Percentiles rank a stretch among this genome's conserved stretches.
These are phyloP conservation scores for Przewalskia tangutica DNA, from an alignment of 257 asterid genomes.

Conservation along the genomic window DNA sequence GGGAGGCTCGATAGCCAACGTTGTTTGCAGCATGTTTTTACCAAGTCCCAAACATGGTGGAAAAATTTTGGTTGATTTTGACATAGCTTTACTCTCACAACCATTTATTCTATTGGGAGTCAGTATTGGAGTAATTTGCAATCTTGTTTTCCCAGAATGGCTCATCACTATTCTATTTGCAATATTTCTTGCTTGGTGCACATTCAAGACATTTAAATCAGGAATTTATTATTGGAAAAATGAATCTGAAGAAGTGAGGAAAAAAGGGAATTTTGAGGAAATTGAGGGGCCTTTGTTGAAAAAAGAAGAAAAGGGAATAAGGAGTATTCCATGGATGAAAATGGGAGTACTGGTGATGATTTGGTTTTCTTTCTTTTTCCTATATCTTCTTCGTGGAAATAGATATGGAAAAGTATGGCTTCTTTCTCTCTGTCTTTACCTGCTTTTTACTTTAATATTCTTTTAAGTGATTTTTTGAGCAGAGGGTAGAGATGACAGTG, in stretches of 20 bases:
- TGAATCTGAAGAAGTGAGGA: constrained; percentile 36
- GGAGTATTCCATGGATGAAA: constrained; percentile 45
- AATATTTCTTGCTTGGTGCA: constrained; percentile 53
- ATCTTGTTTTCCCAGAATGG: constrained; percentile 71
- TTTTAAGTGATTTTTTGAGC: too few species aligned
- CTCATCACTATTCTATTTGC: constrained; percentile 48
- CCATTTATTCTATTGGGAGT: constrained; percentile 82
- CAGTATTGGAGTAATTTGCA: constrained; percentile 63
- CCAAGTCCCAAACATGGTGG: constrained; percentile 11
- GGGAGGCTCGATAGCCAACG: constrained; percentile 69
- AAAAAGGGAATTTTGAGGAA: constrained; percentile 3
- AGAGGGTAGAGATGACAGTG: too few species aligned
- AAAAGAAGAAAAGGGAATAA: not conserved
- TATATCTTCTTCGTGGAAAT: constrained; percentile 82
- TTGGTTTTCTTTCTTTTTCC: constrained; percentile 57
- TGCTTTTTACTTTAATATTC: too few species aligned
- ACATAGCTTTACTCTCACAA: constrained; percentile 66
- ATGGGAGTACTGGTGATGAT: constrained; percentile 43
- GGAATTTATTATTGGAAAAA: constrained; percentile 51
- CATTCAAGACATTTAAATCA: constrained; percentile 53
- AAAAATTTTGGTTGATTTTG: constrained; percentile 47
- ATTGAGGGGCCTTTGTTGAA: constrained; percentile 27
- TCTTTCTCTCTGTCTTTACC: not conserved
- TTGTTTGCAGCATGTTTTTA: constrained; percentile 22
- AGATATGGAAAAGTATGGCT: constrained; percentile 55